Conservation (phyloP, 2,329 filamentous ascomycete genomes). For the Neofusicoccum sp. region DNA sequence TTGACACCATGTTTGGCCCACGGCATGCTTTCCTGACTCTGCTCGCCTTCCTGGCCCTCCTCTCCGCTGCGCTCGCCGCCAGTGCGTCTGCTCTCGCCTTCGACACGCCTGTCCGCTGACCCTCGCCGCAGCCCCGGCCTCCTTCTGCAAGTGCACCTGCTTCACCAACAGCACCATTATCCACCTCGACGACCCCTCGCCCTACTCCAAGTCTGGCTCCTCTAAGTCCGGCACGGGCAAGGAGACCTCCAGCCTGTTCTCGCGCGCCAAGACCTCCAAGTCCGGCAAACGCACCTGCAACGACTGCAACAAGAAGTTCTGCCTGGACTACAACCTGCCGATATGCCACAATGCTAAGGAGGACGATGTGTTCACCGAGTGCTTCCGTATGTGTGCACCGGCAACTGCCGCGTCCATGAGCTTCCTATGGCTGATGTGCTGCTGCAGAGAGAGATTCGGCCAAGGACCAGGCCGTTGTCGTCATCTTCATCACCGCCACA, state of each 20-base stretch:
- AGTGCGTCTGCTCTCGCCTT: constrained; percentile 35
- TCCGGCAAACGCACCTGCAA: constrained; percentile 55
- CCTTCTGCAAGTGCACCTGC: constrained; percentile 74
- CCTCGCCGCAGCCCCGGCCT: constrained; percentile 52
- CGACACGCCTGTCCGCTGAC: background rate
- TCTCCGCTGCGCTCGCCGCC: constrained; percentile 46
- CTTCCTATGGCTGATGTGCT: background rate
- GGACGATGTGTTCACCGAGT: constrained; percentile 66
- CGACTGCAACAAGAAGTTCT: constrained; percentile 70
- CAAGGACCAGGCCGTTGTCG: constrained; percentile 67
- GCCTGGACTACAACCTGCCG: constrained; percentile 60
- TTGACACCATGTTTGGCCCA: constrained; percentile 15
- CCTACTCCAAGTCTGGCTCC: constrained; percentile 22
- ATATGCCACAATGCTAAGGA: constrained; percentile 64
- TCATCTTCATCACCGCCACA: constrained; percentile 67
- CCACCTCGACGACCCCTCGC: constrained; percentile 55
- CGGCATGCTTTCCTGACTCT: constrained; percentile 2
- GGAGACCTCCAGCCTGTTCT: constrained; percentile 1
- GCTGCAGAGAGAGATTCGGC: constrained; percentile 63
- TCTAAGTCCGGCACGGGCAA: constrained; percentile 4
- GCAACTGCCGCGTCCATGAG: background rate
- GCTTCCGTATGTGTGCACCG: constrained; percentile 58
- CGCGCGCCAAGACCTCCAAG: constrained; percentile 2
- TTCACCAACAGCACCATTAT: constrained; percentile 70
- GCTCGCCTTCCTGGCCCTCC: constrained; percentile 33